Evolutionary conservation across 2,329 filamentous ascomycete species (phyloP), one percentile per base, ranked within the genome.

Genomic region (Aspergillus nomiae): DNA sequence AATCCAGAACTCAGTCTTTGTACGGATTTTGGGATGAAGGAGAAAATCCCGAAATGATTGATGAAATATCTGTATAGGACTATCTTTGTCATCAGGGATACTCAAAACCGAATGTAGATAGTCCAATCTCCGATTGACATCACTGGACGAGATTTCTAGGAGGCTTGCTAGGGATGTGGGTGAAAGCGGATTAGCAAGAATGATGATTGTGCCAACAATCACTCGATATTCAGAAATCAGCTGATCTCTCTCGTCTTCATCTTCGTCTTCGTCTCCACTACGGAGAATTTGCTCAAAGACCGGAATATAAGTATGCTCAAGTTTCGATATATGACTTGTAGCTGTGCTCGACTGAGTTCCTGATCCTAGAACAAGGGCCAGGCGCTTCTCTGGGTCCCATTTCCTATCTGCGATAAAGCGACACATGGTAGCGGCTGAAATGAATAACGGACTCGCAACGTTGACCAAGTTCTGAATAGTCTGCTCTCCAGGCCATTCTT

Each of bases 21-120:
- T 24, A 26, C 45, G 10, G 11, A 46, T 4, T 14, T 46, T 46
- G 0, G 24, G 46, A 2, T 56, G 50, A 12, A 56, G 61, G 5
- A 76, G 69, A 55, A 73, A 76, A 61, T 77, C 71, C 51, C 71
- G 70, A 59, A 77, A 77, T 59, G 73, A 77, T 58, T 70, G 62
- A 61, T 75, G 71, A 14, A 73, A 61, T 3, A 73, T 38, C 28
- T 65, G 46, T 16, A 70, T 48, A 12, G 71, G 68, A 10, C 11
- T 14, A 48, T 59, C 12, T 2, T 11, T 3, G 16, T 63, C 54
- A 2, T 51, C 16, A 1, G 71, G 69, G 1, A 73, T 41, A 11
- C 48, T 61, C 0, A 74, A 30, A 2, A 72, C 66, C 6, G 71
- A 70, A 21, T 68, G 65, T 7, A 74, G 63, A 11, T 43, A 59